Conservation (phyloP, 2,329 filamentous ascomycete species). For the Aspergillus aculeatinus region DNA sequence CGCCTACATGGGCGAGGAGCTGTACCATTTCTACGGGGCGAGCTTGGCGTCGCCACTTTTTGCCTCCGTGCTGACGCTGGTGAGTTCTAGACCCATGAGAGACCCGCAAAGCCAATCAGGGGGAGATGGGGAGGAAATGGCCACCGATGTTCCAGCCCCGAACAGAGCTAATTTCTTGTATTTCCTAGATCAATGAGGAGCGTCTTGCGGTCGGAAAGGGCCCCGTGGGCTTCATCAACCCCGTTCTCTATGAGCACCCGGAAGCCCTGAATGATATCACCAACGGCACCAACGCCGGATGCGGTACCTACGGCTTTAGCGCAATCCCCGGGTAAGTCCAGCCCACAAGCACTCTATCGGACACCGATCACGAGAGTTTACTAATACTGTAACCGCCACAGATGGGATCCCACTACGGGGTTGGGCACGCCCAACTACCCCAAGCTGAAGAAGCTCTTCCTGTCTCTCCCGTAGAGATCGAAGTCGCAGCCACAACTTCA, state of each 20-base stretch:
- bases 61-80: constrained; percentile 31
- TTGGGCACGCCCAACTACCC: constrained; percentile 34
- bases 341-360: neutral
- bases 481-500: too few relatives aligned
- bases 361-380: neutral
- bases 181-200: constrained; percentile 48
- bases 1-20: constrained; percentile 19
- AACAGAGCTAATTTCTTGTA: neutral
- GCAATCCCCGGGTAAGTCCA: constrained; percentile 25
- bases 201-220: constrained; percentile 47
- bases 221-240: constrained; percentile 55
- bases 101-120: too few relatives aligned
- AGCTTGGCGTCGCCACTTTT: constrained; percentile 32
- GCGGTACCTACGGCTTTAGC: constrained; percentile 28
- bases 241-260: constrained; percentile 39
- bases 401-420: constrained; percentile 34
- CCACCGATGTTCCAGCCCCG: neutral
- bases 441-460: constrained; percentile 30
- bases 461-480: constrained; percentile 20
- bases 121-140: too few relatives aligned
- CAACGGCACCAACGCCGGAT: constrained; percentile 36
- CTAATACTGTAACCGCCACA: neutral
- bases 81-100: constrained; percentile 11
- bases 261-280: constrained; percentile 45
- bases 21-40: constrained; percentile 27